Evolutionary conservation across 768 basidiomycete genomes (phyloP), one percentile per base, ranked within the genome.

Genomic region (Guyanaporus albipodus): DNA sequence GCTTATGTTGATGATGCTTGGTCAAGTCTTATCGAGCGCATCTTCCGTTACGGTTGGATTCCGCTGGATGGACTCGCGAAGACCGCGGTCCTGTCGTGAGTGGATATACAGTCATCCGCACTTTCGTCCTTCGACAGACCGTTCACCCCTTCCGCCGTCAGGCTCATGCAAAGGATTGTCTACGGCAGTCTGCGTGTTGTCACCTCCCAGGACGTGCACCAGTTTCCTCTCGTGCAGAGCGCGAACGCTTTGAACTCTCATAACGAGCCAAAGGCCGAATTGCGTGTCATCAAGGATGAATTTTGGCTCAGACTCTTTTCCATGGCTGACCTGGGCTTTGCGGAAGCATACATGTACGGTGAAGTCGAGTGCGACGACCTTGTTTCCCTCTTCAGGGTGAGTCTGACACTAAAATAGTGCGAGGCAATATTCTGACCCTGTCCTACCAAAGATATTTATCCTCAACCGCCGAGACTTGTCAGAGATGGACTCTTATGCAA

Each of bases 11-110:
- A 34, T 11, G 33, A 38, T 32, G 23, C 19, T 6, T 77, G 74
- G 75, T 71, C 71, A 48, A 39, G 55, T 15, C 42, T 72, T n/a
- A 46, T 64, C 1, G 76, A 77, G 52, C 52, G 63, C n/a, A 68
- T 68, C 23, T 24, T 43, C 23, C 14, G 12, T 12, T 4, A 14
- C 11, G 18, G 19, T 29, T 21, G 26, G 18, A 37, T 15, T 10
- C 15, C 10, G 12, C 15, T 22, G 11, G 9, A 18, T 17, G 22
- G 35, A 28, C 35, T 35, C 14, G 26, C 35, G 11, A 18, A 21
- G 27, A 19, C 23, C 15, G 24, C 8, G 4, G 19, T 44, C 34
- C 23, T 33, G n/a, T 32, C 42, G 32, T 33, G 32, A 38, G 37
- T 24, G 11, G 37, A 38, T n/a, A n/a, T n/a, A n/a, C n/a, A 11